A percentile compares a stretch with the other conserved stretches of the same genome.
phyloP scores from a whole-genome alignment of 1,139 yeast genomes.

The Saccharomyces pastorianus region DNA sequence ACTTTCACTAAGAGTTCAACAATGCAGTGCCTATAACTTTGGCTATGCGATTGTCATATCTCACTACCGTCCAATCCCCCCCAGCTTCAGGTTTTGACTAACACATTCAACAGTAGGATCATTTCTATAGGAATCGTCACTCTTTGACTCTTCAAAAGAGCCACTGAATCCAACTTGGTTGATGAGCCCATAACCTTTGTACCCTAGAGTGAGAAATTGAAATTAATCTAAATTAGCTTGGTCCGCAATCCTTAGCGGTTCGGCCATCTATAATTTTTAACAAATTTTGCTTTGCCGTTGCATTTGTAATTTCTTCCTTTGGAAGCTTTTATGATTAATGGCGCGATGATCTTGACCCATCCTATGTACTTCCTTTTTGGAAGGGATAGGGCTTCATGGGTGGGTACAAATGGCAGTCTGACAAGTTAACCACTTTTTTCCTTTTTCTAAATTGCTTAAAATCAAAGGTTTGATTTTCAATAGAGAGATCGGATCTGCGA shows the following conservation, averaged over 20 bases:
- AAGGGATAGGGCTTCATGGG: conserved; percentile 65
- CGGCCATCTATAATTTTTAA: conserved; percentile 57
- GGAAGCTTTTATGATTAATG: conserved; percentile 40
- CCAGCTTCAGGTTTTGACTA: conserved; percentile 36
- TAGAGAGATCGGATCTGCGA: conserved; percentile 6
- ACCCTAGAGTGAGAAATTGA: conserved; percentile 77
- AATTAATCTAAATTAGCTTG: conserved; percentile 48
- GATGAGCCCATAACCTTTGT: conserved; percentile 93
- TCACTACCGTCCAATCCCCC: too few relatives aligned
- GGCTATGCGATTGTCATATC: too few relatives aligned
- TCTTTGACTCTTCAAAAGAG: conserved; percentile 98
- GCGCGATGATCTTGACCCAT: conserved; percentile 99
- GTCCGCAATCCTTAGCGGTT: conserved; percentile 70
- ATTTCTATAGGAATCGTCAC: conserved; percentile 99
- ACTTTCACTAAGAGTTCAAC: too few relatives aligned
- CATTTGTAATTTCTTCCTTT: conserved; percentile 33
- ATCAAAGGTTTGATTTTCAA: conserved; percentile 19
- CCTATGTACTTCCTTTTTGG: conserved; percentile 57
- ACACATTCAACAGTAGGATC: conserved; percentile 71
- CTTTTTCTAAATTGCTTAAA: conserved; percentile 15
- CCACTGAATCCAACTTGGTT: conserved; percentile 99
- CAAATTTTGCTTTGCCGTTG: conserved; percentile 32
- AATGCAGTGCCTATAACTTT: too few relatives aligned
- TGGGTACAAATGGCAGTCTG: conserved; percentile 99
- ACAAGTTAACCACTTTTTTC: conserved; percentile 52